A percentile compares a stretch with the other conserved stretches of the same genome.
These are phyloP conservation scores for Penicillium verhagenii DNA, from an alignment of 495 filamentous ascomycete species.

Conservation along the genomic window DNA sequence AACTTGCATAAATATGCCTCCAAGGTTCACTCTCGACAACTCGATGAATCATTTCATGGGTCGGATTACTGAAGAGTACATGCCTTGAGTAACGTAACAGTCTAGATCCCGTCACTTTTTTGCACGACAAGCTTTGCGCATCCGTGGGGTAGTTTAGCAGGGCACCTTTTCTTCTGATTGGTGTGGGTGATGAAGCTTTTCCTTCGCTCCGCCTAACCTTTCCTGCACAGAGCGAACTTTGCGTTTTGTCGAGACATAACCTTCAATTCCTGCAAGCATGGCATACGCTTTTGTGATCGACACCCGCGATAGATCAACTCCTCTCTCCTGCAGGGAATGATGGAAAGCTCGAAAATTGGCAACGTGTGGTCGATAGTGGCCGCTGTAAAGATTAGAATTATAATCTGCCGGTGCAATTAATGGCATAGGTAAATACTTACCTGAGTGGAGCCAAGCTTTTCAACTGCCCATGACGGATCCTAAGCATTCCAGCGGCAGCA, in stretches of 20 bases:
- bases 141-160: no score
- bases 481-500: slow-evolving; percentile 80
- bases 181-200: slow-evolving; percentile 11
- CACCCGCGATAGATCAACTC: slow-evolving; percentile 76
- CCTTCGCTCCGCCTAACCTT: slow-evolving; percentile 27
- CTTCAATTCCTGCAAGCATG: slow-evolving; percentile 77
- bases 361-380: slow-evolving; percentile 83
- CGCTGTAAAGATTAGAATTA: slow-evolving; percentile 45
- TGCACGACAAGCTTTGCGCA: no score
- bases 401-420: neutral
- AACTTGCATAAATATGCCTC: no score
- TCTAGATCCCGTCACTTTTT: no score
- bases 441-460: slow-evolving; percentile 47
- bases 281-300: slow-evolving; percentile 79
- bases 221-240: slow-evolving; percentile 53
- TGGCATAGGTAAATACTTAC: slow-evolving; percentile 11
- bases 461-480: slow-evolving; percentile 75
- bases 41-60: no score
- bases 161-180: neutral
- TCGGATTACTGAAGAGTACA: no score
- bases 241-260: slow-evolving; percentile 62
- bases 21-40: no score
- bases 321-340: slow-evolving; percentile 63
- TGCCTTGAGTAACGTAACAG: no score
- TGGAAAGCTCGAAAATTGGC: slow-evolving; percentile 81